Percentiles rank a stretch among this genome's conserved stretches.
These are phyloP conservation scores for Collybia mongolica DNA, from an alignment of 768 basidiomycete species.

Conservation along the genomic window DNA sequence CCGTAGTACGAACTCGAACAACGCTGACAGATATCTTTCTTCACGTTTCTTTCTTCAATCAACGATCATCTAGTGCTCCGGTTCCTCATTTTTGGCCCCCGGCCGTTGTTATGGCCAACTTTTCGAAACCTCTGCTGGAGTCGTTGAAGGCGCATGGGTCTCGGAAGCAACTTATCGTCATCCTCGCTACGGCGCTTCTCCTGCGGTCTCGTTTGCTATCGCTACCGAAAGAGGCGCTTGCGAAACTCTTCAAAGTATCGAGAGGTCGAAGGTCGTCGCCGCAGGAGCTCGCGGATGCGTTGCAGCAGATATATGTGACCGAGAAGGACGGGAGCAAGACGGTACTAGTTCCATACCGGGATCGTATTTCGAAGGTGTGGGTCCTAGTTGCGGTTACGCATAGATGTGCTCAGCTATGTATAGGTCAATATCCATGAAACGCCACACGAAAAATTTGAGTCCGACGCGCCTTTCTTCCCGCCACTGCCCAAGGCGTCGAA, in stretches of 20 bases:
- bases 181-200: slow-evolving; percentile 47
- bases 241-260: slow-evolving; percentile 25
- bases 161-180: slow-evolving; percentile 33
- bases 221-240: slow-evolving; percentile 28
- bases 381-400: not conserved
- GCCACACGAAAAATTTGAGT: slow-evolving; percentile 42
- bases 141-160: slow-evolving; percentile 10
- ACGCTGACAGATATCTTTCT: too few relatives aligned
- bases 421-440: slow-evolving; percentile 50
- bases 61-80: too few relatives aligned
- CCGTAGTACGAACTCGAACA: too few relatives aligned
- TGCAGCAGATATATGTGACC: slow-evolving; percentile 64
- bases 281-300: slow-evolving; percentile 42
- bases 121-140: slow-evolving; percentile 15
- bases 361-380: slow-evolving; percentile 61
- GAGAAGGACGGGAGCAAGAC: slow-evolving; percentile 58
- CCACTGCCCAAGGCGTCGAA: slow-evolving; percentile 40
- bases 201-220: slow-evolving; percentile 44
- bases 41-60: too few relatives aligned
- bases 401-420: not conserved
- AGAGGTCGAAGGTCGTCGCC: slow-evolving; percentile 26
- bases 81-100: not conserved
- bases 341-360: slow-evolving; percentile 66
- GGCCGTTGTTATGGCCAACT: slow-evolving; percentile 8
- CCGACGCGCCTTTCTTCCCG: slow-evolving; percentile 63